These are phyloP conservation scores for Ramichloridium luteum DNA, from an alignment of 2,329 filamentous ascomycete species.

Conservation along the genomic window DNA sequence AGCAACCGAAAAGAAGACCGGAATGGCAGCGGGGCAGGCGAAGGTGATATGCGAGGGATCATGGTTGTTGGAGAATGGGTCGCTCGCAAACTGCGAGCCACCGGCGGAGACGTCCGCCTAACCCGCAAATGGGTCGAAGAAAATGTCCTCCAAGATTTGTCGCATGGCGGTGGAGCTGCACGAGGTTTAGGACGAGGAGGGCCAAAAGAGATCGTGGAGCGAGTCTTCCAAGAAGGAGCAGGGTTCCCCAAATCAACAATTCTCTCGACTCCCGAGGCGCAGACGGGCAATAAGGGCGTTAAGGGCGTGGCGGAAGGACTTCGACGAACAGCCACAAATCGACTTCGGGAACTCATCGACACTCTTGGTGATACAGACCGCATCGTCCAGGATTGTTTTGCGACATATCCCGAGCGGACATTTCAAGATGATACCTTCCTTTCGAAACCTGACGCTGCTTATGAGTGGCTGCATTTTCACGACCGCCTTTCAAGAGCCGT, in stretches of 20 bases:
- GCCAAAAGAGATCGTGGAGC: slow-evolving; percentile 60
- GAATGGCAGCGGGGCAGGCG: slow-evolving; percentile 44
- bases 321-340: slow-evolving; percentile 60
- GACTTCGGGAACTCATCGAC: slow-evolving; percentile 63
- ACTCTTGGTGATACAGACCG: slow-evolving; percentile 67
- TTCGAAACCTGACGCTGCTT: slow-evolving; percentile 72
- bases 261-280: slow-evolving; percentile 12
- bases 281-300: slow-evolving; percentile 14
- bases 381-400: slow-evolving; percentile 72
- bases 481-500: slow-evolving; percentile 69
- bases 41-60: slow-evolving; percentile 66
- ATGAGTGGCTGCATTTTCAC: slow-evolving; percentile 94
- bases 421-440: slow-evolving; percentile 90
- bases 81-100: slow-evolving; percentile 51
- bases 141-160: slow-evolving; percentile 54
- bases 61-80: slow-evolving; percentile 87
- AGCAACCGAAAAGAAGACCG: slow-evolving; percentile 53
- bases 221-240: slow-evolving; percentile 68
- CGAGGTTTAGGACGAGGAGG: slow-evolving; percentile 61
- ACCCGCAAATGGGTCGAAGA: slow-evolving; percentile 68
- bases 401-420: slow-evolving; percentile 71
- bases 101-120: slow-evolving; percentile 37
- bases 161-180: slow-evolving; percentile 58
- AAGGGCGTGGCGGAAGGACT: slow-evolving; percentile 60
- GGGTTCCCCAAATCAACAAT: slow-evolving; percentile 51